Evolutionary conservation across 306 rosid species (phyloP).

Genomic region (Rubus idaeus): DNA sequence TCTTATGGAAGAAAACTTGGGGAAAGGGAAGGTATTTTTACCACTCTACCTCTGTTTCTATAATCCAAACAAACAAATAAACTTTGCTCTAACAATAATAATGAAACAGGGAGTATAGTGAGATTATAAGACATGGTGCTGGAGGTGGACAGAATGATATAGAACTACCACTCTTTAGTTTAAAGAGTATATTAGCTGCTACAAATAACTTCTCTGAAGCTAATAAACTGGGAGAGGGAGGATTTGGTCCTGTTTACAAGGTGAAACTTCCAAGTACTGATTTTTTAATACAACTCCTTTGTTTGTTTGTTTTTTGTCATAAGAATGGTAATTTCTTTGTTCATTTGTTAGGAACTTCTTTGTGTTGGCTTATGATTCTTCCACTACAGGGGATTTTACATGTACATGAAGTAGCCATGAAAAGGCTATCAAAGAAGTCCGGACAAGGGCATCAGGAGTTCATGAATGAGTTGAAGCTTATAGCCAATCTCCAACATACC

Average conservation of each 20-base stretch:
- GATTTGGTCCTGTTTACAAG: conserved; percentile 59
- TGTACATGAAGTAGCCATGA: conserved; percentile 38
- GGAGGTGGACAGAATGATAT: conserved; percentile 30
- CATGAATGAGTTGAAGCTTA: conserved; percentile 41
- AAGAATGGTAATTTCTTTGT: no score
- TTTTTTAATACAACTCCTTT: no score
- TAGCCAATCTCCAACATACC: conserved; percentile 51
- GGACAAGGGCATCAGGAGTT: conserved; percentile 51
- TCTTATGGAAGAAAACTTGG: background rate
- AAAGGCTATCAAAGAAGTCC: conserved; percentile 48
- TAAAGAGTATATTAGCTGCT: conserved; percentile 31
- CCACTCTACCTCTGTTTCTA: background rate
- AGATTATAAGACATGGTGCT: conserved; percentile 21
- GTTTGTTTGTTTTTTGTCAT: no score
- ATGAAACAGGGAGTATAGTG: background rate
- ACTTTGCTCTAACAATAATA: background rate
- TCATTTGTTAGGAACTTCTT: no score
- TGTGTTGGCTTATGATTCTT: no score
- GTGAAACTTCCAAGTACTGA: conserved; percentile 12
- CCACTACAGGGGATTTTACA: no score
- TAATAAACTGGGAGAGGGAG: conserved; percentile 56
- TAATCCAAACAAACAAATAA: background rate
- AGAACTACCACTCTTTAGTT: conserved; percentile 37
- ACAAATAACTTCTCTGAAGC: conserved; percentile 48
- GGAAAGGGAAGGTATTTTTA: background rate